Evolutionary conservation across 148 eudicot species (phyloP), one percentile per base, ranked within the genome.

Genomic region (Fagopyrum esculentum): DNA sequence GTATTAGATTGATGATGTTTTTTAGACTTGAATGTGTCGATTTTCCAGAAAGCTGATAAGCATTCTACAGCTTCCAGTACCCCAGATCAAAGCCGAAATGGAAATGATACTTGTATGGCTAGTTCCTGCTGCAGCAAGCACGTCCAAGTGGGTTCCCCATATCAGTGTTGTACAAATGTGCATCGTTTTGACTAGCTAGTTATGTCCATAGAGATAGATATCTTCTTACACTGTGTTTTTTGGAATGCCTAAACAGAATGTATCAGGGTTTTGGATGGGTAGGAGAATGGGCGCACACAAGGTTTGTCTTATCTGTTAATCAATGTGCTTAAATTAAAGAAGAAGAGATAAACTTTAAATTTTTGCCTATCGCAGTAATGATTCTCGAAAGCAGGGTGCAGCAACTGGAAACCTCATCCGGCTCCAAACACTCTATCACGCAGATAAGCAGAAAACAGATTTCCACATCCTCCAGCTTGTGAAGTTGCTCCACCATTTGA

Each of bases 221-320:
- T 22, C 26, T 13, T 13, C 54, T 50, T 16, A 63, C 44, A 63
- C 9, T 63, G 29, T 11, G 16, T 35, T 4, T 63, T 10, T 30
- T 63, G 44, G 6, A 43, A 60, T 64, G 4, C 45, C 40, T 63
- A 30, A 6, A 15, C 69, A 91, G 98, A 82, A 89, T 85, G 60
- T 95, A 94, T 86, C 97, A 91, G 82, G 98, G 98, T 74, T 94
- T 94, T 69, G 98, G 98, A 59, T 94, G 98, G 98, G 97, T 91
- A 73, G 97, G 97, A 80, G 98, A 91, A 79, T 94, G 97, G 98
- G 97, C 97, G 47, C 89, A 91, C 79, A 64, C 93, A 46, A 92
- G 97, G 98, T 91, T 15, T 76, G 70, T 0, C 87, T 0, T 51
- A 59, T 74, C 17, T 73, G 40, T 64, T 35, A 64, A 66, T 46